phyloP scores from a whole-genome alignment of 2,329 filamentous ascomycete species.

The Aspergillus jensenii region DNA sequence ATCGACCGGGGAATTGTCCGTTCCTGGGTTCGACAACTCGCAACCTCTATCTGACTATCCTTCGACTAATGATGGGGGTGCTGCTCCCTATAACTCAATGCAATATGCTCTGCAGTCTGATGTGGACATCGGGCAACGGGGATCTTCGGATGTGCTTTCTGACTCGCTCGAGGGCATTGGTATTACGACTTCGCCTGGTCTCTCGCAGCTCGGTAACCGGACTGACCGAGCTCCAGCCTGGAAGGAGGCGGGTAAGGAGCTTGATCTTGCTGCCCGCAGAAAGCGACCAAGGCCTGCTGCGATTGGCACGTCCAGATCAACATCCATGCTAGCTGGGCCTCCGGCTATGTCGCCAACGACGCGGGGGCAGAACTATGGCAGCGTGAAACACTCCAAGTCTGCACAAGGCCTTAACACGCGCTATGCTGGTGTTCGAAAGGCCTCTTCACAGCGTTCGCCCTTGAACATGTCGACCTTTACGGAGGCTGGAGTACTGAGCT shows the following conservation, averaged over 20 bases:
- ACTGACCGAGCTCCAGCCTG: slow-evolving; percentile 27
- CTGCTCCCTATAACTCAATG: slow-evolving; percentile 31
- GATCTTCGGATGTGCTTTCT: slow-evolving; percentile 36
- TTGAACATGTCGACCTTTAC: slow-evolving; percentile 46
- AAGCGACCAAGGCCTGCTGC: slow-evolving; percentile 48
- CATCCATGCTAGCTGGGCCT: slow-evolving; percentile 35
- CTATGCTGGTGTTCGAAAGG: slow-evolving; percentile 49
- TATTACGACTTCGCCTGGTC: slow-evolving; percentile 26
- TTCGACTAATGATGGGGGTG: slow-evolving; percentile 23
- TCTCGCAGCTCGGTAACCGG: slow-evolving; percentile 28
- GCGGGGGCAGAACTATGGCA: slow-evolving; percentile 32
- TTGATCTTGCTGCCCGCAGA: slow-evolving; percentile 47
- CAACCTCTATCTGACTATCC: slow-evolving; percentile 19
- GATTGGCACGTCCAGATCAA: slow-evolving; percentile 43
- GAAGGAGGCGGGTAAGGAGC: slow-evolving; percentile 40
- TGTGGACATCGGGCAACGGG: slow-evolving; percentile 28
- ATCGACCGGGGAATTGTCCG: slow-evolving; percentile 22
- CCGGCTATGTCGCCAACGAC: slow-evolving; percentile 44
- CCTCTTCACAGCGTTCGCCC: slow-evolving; percentile 49
- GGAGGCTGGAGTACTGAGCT: slow-evolving; percentile 40
- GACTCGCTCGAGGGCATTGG: slow-evolving; percentile 37
- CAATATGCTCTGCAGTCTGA: slow-evolving; percentile 36
- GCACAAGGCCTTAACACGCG: slow-evolving; percentile 45
- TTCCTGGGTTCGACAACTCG: slow-evolving; percentile 19
- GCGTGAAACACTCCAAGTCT: slow-evolving; percentile 47